These are phyloP conservation scores for Miscanthus lutarioriparius DNA, from an alignment of 176 grass and related monocot genomes.

Conservation along the genomic window DNA sequence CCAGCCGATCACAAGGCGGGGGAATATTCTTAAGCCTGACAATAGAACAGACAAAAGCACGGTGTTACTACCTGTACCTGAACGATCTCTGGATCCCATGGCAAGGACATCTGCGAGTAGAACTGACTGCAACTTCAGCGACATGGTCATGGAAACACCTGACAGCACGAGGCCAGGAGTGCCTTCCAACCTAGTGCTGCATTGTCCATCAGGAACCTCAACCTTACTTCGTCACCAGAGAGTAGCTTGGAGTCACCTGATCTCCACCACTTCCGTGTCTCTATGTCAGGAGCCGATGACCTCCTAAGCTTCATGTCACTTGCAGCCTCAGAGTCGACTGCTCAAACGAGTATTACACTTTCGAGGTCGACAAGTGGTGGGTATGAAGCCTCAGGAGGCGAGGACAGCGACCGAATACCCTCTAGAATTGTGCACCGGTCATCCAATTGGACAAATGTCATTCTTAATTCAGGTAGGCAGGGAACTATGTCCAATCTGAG, in stretches of 20 bases:
- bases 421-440: conserved; percentile 75
- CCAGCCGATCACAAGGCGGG: conserved; percentile 46
- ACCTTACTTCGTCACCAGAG: conserved; percentile 51
- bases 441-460: conserved; percentile 70
- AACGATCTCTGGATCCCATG: conserved; percentile 40
- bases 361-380: conserved; percentile 79
- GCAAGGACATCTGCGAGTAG: conserved; percentile 55
- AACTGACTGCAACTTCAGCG: conserved; percentile 57
- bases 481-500: conserved; percentile 34
- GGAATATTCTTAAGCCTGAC: conserved; percentile 26
- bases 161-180: conserved; percentile 74
- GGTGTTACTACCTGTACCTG: conserved; percentile 20
- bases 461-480: conserved; percentile 30
- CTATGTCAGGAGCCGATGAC: conserved; percentile 59
- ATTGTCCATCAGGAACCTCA: conserved; percentile 35
- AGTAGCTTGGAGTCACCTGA: conserved; percentile 82
- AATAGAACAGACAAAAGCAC: conserved; percentile 35
- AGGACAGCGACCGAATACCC: conserved; percentile 74
- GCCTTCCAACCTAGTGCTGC: conserved; percentile 47
- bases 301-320: conserved; percentile 32
- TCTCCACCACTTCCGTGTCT: conserved; percentile 66
- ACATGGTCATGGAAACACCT: conserved; percentile 48
- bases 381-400: conserved; percentile 77
- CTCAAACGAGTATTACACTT: conserved; percentile 50
- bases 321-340: conserved; percentile 28